Conservation (phyloP, 371 early-diverging fungal species). For the Choanephora cucurbitarum region DNA sequence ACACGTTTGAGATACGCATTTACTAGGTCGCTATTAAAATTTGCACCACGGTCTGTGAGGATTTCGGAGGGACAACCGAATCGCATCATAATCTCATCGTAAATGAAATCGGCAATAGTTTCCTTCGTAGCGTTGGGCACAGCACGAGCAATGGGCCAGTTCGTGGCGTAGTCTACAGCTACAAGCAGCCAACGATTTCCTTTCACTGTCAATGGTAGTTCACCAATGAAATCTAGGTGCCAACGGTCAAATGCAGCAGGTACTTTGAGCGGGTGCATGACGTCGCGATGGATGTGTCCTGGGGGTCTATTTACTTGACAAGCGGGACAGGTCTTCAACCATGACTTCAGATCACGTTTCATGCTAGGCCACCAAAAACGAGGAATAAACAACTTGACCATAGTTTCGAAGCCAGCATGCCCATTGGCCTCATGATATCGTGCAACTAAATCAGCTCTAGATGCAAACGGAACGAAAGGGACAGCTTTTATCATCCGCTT, state of each 20-base stretch:
- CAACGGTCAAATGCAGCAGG: no score
- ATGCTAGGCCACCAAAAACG: no score
- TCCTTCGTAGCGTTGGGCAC: constrained; percentile 33
- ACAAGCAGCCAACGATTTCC: constrained; percentile 28
- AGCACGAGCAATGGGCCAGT: constrained; percentile 42
- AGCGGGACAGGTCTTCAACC: no score
- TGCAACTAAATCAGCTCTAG: constrained; percentile 15
- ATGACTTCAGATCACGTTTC: no score
- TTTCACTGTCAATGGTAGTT: constrained; percentile 16
- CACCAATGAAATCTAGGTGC: constrained; percentile 30
- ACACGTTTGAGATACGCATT: no score
- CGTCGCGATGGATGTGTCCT: no score
- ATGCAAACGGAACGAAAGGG: constrained; percentile 1
- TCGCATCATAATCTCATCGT: no score
- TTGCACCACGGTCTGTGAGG: constrained; percentile 31
- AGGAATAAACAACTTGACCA: no score
- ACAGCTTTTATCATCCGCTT: not conserved
- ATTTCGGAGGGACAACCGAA: constrained; percentile 34
- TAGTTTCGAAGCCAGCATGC: no score
- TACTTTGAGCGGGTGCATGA: no score
- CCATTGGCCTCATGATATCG: no score
- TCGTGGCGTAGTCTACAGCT: constrained; percentile 45
- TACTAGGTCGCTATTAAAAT: constrained; percentile 22
- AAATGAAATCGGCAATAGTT: constrained; percentile 28
- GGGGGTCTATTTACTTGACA: no score